phyloP scores from a whole-genome alignment of 257 asterid species.

The Nicotiana paniculata region DNA sequence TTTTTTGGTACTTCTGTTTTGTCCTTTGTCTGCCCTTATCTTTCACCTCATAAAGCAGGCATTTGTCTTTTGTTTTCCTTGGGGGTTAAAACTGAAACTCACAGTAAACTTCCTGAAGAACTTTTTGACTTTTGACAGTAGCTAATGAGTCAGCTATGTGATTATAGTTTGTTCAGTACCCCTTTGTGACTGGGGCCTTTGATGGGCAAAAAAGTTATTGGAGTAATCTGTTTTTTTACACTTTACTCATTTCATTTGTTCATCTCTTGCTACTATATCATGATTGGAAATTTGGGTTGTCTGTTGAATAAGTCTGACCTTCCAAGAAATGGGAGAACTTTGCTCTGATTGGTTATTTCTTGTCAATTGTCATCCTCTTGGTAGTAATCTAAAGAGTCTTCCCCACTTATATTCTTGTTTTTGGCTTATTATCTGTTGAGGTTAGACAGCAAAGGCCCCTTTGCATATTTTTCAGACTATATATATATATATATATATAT shows the following conservation, averaged over 20 bases:
- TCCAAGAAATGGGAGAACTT: constrained; percentile 14
- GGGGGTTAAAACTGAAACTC: not conserved
- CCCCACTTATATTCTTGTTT: constrained; percentile 22
- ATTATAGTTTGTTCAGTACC: not conserved
- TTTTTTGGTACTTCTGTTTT: constrained; percentile 18
- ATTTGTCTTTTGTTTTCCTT: constrained; percentile 14
- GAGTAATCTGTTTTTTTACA: not conserved
- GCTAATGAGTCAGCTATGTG: not conserved
- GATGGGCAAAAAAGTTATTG: not conserved
- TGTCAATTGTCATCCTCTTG: constrained; percentile 9
- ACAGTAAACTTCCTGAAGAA: not conserved
- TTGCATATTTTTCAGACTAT: constrained; percentile 12
- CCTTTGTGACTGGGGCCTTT: not conserved
- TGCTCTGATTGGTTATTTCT: constrained; percentile 10
- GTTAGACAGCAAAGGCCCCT: constrained; percentile 15
- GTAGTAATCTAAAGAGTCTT: constrained; percentile 11
- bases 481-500: constrained; percentile 3
- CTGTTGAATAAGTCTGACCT: constrained; percentile 10
- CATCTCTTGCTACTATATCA: constrained; percentile 4
- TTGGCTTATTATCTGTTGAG: constrained; percentile 45
- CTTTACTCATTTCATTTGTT: not conserved
- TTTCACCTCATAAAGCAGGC: constrained; percentile 31
- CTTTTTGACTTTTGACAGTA: not conserved
- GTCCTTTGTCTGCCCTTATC: constrained; percentile 30
- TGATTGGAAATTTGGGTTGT: not conserved